Evolutionary conservation across 2,329 filamentous ascomycete species (phyloP).

Genomic region (Pseudocercospora pini-densiflorae): DNA sequence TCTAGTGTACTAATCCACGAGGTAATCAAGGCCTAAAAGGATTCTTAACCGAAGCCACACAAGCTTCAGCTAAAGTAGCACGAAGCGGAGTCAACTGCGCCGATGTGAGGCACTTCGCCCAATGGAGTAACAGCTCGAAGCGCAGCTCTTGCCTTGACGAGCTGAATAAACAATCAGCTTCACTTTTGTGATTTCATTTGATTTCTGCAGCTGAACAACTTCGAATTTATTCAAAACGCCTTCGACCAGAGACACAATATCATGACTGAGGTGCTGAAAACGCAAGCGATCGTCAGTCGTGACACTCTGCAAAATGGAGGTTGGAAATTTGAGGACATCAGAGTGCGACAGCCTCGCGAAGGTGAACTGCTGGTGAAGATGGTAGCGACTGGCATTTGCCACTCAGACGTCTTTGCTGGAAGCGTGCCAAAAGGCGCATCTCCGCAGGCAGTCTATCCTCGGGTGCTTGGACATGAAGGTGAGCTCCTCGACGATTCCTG

Average conservation of each 20-base stretch:
- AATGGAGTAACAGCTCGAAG: no score
- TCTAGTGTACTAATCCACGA: no score
- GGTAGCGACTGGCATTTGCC: not conserved
- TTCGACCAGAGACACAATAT: not conserved
- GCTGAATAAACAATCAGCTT: no score
- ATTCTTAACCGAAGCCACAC: no score
- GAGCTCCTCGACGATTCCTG: not conserved
- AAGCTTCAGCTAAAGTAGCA: no score
- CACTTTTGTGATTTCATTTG: no score
- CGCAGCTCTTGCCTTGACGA: no score
- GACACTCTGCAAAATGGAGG: not conserved
- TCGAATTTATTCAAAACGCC: no score
- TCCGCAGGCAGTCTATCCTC: not conserved
- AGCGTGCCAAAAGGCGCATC: not conserved
- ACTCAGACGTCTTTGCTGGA: not conserved
- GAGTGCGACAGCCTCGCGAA: not conserved
- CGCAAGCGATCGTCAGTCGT: not conserved
- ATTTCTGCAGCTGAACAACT: no score
- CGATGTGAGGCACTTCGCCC: no score
- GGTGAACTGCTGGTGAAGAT: conserved; percentile 1
- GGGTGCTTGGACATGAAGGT: conserved; percentile 1
- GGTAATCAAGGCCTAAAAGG: no score
- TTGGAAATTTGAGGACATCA: not conserved
- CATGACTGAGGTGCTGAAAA: not conserved
- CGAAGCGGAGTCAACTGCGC: no score